Base-by-base conservation (phyloP, 371 early-diverging fungal species). In the Syncephalastrum contaminatum region DNA sequence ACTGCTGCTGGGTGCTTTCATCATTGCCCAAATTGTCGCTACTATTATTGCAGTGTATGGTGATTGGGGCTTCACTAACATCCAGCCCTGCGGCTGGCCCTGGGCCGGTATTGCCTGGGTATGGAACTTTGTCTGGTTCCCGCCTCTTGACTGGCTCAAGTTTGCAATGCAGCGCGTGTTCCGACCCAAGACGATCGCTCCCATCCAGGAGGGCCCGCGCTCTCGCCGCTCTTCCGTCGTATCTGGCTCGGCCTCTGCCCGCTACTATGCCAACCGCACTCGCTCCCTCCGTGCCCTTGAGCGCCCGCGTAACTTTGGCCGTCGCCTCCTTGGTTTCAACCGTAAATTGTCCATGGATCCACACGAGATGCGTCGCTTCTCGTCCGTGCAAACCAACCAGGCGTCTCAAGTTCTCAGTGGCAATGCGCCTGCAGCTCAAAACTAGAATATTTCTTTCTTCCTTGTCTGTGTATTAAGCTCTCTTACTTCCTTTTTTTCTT, bases 61-160 rank as follows among this genome's bases (percentile, higher is more conserved):
- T 43, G 63, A 78, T 63, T 82, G 83, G 83, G 75, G 72, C 19
- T 82, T 82, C 60, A 78, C 83, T 13, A 52, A 73, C 40, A 80
- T 82, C 12, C 25, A 46, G 20, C 79, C 79, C 39, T 82, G 83
- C 60, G 80, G 77, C 18, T 82, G 83, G 83, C 36, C 57, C 4
- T 73, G 74, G 72, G 82, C 73, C 36, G 80, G 82, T 62, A 82
- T 82, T 60, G 86, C 80, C 61, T 88, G 88, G 88, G 77, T 88
- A 69, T 88, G 87, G 87, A 86, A 88, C 81, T 82, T 88, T 54
- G 64, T 88, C 55, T 88, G 88, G 88, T 88, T 85, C 65, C 56
- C 85, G 41, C 88, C 88, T 43, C 66, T 88, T 54, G 88, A 88
- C 68, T 77, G 84, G 53, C 72, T 88, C 84, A 88, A 88, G 78